phyloP scores from a whole-genome alignment of 2,329 filamentous ascomycete species.

The Penicillium sp. region DNA sequence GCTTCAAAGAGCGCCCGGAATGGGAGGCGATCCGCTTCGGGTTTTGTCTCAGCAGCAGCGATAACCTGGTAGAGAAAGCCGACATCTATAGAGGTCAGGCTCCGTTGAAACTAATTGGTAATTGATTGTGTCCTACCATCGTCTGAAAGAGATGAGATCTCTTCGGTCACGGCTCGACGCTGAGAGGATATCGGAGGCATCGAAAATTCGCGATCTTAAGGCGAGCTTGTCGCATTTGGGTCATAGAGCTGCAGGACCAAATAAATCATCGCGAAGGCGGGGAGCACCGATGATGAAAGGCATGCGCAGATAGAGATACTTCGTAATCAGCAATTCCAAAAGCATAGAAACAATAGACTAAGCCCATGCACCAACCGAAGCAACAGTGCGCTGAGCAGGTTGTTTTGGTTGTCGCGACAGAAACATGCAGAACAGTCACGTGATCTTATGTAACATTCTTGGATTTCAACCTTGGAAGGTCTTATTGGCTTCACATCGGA shows the following conservation, averaged over 20 bases:
- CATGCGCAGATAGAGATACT: slow-evolving; percentile 13
- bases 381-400: slow-evolving; percentile 1
- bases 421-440: slow-evolving; percentile 22
- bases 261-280: slow-evolving; percentile 40
- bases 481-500: background rate
- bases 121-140: slow-evolving; percentile 48
- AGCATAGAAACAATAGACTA: slow-evolving; percentile 6
- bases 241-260: slow-evolving; percentile 41
- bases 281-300: slow-evolving; percentile 1
- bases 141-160: slow-evolving; percentile 55
- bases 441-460: slow-evolving; percentile 21
- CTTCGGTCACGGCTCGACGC: slow-evolving; percentile 41
- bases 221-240: slow-evolving; percentile 44
- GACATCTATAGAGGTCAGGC: slow-evolving; percentile 59
- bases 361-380: background rate
- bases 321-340: slow-evolving; percentile 6
- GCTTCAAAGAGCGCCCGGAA: slow-evolving; percentile 77
- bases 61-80: slow-evolving; percentile 75
- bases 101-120: background rate
- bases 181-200: slow-evolving; percentile 49
- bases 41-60: slow-evolving; percentile 64
- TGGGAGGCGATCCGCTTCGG: slow-evolving; percentile 63
- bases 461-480: background rate
- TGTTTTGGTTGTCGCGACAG: slow-evolving; percentile 28
- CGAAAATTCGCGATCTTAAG: slow-evolving; percentile 47